Conservation (phyloP, 306 rosid species). For the Albizia julibrissin region DNA sequence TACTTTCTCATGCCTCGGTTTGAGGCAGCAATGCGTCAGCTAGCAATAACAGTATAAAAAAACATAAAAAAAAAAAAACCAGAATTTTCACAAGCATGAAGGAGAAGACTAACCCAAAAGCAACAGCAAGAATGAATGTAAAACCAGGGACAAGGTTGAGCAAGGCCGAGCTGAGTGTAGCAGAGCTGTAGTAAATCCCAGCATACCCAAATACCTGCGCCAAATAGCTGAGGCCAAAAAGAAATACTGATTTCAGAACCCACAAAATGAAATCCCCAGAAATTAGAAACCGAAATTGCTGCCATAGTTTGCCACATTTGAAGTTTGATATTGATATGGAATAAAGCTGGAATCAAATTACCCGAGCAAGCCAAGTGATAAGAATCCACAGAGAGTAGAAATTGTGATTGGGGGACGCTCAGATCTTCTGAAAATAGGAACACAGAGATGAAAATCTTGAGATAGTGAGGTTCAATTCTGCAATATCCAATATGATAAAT, state of each 20-base stretch:
- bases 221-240: slow-evolving; percentile 33
- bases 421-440: slow-evolving; percentile 38
- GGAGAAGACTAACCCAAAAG: slow-evolving; percentile 50
- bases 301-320: not conserved
- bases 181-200: slow-evolving; percentile 72
- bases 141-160: slow-evolving; percentile 82
- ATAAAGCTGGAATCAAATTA: slow-evolving; percentile 27
- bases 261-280: not conserved
- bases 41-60: not conserved
- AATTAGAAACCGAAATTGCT: not conserved
- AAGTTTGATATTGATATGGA: not conserved
- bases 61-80: not conserved
- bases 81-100: not conserved
- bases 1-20: slow-evolving; percentile 1
- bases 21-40: not conserved
- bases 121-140: slow-evolving; percentile 66
- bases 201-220: slow-evolving; percentile 70
- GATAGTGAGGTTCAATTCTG: not conserved
- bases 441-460: not conserved
- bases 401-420: slow-evolving; percentile 57
- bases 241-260: not conserved
- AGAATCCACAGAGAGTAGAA: slow-evolving; percentile 48
- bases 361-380: slow-evolving; percentile 71
- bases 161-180: slow-evolving; percentile 73
- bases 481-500: not conserved